These are phyloP conservation scores for Aspergillus spinulosporus DNA, from an alignment of 2,329 filamentous ascomycete species.

Conservation along the genomic window DNA sequence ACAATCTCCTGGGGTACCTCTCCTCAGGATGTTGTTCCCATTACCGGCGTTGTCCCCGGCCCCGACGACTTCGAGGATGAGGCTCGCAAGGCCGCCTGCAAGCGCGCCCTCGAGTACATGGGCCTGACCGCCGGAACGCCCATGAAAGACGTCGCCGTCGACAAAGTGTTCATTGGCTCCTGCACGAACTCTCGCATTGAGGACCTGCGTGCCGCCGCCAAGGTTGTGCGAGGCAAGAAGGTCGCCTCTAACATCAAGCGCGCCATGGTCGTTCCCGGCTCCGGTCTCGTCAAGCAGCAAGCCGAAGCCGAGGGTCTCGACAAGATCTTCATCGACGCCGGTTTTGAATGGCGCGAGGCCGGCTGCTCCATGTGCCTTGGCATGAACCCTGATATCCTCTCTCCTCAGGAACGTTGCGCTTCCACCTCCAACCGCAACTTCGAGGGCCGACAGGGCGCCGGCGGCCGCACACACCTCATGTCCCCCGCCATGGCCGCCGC, in stretches of 20 bases:
- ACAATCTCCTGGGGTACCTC: conserved; percentile 97
- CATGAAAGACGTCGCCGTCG: conserved; percentile 84
- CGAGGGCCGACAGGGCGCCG: conserved; percentile 90
- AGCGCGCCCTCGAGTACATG: conserved; percentile 92
- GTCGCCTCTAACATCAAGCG: conserved; percentile 85
- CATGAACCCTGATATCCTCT: conserved; percentile 98
- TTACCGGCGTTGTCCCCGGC: conserved; percentile 85
- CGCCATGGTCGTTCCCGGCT: conserved; percentile 95
- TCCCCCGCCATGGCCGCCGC: conserved; percentile 96
- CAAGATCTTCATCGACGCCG: conserved; percentile 86
- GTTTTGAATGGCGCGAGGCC: conserved; percentile 97
- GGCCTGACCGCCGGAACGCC: conserved; percentile 80
- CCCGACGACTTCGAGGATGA: conserved; percentile 82
- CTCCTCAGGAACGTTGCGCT: conserved; percentile 88
- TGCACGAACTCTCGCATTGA: conserved; percentile 98
- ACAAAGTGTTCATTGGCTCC: conserved; percentile 97
- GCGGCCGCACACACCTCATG: conserved; percentile 90
- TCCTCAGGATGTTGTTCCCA: conserved; percentile 93
- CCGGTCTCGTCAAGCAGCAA: conserved; percentile 87
- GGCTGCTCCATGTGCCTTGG: conserved; percentile 99
- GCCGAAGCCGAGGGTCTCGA: conserved; percentile 91
- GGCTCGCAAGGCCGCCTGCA: conserved; percentile 75
- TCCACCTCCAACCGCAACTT: conserved; percentile 98
- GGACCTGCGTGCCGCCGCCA: conserved; percentile 83
- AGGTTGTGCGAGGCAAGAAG: conserved; percentile 83